phyloP scores from a whole-genome alignment of 2,329 filamentous ascomycete species.

The Aspergillus fijiensis region DNA sequence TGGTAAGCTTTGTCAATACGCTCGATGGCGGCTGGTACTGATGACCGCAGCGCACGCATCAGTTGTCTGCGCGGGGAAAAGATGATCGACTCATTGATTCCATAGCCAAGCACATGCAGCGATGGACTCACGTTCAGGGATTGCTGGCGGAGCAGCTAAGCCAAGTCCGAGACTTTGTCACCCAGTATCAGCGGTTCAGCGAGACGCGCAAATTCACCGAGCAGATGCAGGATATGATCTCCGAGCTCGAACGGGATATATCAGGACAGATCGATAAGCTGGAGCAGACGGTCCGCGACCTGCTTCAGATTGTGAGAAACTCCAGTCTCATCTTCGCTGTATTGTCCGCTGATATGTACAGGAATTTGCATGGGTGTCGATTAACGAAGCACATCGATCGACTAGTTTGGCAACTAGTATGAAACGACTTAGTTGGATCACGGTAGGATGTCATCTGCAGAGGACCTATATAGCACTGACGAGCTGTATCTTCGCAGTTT shows the following conservation, averaged over 20 bases:
- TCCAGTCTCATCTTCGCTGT: neutral
- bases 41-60: slow-evolving; percentile 12
- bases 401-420: slow-evolving; percentile 18
- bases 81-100: slow-evolving; percentile 17
- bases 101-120: slow-evolving; percentile 17
- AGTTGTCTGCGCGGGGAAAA: slow-evolving; percentile 14
- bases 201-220: slow-evolving; percentile 16
- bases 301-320: slow-evolving; percentile 15
- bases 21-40: neutral
- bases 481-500: slow-evolving; percentile 9
- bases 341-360: neutral
- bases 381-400: slow-evolving; percentile 19
- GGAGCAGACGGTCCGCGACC: slow-evolving; percentile 16
- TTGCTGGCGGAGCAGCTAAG: slow-evolving; percentile 14
- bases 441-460: neutral
- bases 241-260: slow-evolving; percentile 11
- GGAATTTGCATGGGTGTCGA: slow-evolving; percentile 20
- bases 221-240: slow-evolving; percentile 12
- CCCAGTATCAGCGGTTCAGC: slow-evolving; percentile 16
- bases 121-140: slow-evolving; percentile 16
- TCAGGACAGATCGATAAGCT: slow-evolving; percentile 17
- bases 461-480: neutral
- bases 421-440: slow-evolving; percentile 20
- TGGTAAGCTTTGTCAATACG: slow-evolving; percentile 1
- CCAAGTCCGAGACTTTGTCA: slow-evolving; percentile 14